Conservation (phyloP, 1,139 yeast genomes). For the Pneumocystis wakefieldiae region DNA sequence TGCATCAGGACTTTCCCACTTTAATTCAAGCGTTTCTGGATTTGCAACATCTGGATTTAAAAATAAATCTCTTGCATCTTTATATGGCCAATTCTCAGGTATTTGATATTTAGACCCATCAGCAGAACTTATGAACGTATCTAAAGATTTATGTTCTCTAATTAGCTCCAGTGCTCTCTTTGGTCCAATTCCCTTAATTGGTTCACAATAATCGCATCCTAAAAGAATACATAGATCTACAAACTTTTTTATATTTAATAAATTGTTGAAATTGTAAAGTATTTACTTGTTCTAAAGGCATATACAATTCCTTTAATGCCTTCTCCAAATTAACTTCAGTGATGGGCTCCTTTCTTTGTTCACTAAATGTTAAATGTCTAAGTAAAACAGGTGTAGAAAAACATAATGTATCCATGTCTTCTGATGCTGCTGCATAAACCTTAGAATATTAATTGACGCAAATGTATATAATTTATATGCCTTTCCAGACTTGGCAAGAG, state of each 20-base stretch:
- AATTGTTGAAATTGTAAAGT: not conserved
- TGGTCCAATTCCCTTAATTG: slow-evolving; percentile 90
- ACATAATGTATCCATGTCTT: slow-evolving; percentile 96
- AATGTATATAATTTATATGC: slow-evolving; percentile 1
- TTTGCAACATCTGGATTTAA: slow-evolving; percentile 61
- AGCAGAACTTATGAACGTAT: slow-evolving; percentile 54
- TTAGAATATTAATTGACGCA: slow-evolving; percentile 22
- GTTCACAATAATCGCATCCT: slow-evolving; percentile 95
- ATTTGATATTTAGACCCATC: slow-evolving; percentile 37
- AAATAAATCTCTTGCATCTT: slow-evolving; percentile 74
- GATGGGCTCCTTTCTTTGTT: slow-evolving; percentile 82
- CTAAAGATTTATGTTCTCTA: slow-evolving; percentile 70
- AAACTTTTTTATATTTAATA: slow-evolving; percentile 26
- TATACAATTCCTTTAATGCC: slow-evolving; percentile 61
- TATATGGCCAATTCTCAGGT: slow-evolving; percentile 91
- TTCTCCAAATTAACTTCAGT: slow-evolving; percentile 60
- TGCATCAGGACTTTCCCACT: slow-evolving; percentile 65
- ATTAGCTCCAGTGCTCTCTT: slow-evolving; percentile 81
- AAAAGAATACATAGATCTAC: slow-evolving; percentile 81
- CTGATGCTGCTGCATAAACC: slow-evolving; percentile 94
- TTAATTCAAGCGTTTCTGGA: slow-evolving; percentile 42
- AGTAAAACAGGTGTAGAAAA: slow-evolving; percentile 71
- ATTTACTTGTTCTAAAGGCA: slow-evolving; percentile 42
- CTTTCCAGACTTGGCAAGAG: slow-evolving; percentile 61
- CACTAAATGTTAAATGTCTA: slow-evolving; percentile 85